phyloP scores from a whole-genome alignment of 257 asterid species.

The Prunella vulgaris region DNA sequence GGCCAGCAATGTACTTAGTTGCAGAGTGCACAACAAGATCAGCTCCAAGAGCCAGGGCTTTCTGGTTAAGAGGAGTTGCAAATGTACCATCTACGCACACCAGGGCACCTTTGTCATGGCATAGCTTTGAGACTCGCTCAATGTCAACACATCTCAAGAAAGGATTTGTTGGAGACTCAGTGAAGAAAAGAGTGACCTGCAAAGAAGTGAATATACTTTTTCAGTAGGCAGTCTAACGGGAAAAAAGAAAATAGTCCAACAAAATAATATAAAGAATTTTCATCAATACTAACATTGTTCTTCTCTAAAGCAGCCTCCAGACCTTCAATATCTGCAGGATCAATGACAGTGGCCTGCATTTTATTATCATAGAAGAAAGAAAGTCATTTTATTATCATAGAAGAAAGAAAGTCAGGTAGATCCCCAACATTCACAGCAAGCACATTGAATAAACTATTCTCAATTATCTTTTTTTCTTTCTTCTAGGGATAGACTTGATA shows the following conservation, averaged over 20 bases:
- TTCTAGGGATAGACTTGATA: background rate
- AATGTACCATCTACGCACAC: slow-evolving; percentile 87
- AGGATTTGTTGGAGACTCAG: slow-evolving; percentile 95
- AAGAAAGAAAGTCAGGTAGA: slow-evolving; percentile 22
- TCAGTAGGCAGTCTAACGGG: slow-evolving; percentile 4
- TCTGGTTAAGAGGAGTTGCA: slow-evolving; percentile 94
- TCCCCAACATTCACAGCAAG: slow-evolving; percentile 5
- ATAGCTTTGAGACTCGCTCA: slow-evolving; percentile 80
- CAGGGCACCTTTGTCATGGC: slow-evolving; percentile 82
- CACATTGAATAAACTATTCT: background rate
- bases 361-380: slow-evolving; percentile 16
- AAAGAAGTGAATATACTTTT: slow-evolving; percentile 18
- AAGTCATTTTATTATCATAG: slow-evolving; percentile 22
- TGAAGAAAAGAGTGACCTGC: slow-evolving; percentile 81
- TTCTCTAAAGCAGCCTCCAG: slow-evolving; percentile 67
- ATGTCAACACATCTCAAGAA: slow-evolving; percentile 91
- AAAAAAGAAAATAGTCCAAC: slow-evolving; percentile 4
- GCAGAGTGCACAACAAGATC: slow-evolving; percentile 88
- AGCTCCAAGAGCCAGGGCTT: slow-evolving; percentile 90
- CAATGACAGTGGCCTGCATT: slow-evolving; percentile 85
- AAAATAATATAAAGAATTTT: background rate
- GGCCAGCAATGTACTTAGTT: slow-evolving; percentile 85
- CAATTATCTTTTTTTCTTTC: background rate
- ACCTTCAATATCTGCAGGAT: slow-evolving; percentile 86
- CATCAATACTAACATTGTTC: slow-evolving; percentile 48